Evolutionary conservation across 257 asterid species (phyloP).

Genomic region (Cruciata laevipes): DNA sequence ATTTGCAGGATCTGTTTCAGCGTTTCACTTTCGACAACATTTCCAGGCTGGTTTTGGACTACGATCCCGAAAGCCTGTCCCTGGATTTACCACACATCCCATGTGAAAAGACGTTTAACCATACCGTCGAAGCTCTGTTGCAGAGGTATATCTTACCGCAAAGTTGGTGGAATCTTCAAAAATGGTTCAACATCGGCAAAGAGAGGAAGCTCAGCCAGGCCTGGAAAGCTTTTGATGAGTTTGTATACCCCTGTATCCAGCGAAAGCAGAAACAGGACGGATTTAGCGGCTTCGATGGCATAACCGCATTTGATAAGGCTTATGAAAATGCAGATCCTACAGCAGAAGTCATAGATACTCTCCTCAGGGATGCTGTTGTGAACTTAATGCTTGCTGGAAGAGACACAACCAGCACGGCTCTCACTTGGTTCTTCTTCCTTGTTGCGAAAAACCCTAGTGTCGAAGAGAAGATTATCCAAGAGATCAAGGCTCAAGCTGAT

Average conservation of each 20-base stretch:
- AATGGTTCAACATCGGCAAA: no score
- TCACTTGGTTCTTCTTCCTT: no score
- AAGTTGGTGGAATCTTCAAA: constrained; percentile 9
- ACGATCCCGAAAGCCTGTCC: constrained; percentile 21
- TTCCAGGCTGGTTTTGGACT: constrained; percentile 34
- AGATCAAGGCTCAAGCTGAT: no score
- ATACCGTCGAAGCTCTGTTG: background rate
- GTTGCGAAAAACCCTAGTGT: no score
- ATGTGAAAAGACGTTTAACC: constrained; percentile 4
- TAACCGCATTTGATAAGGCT: constrained; percentile 17
- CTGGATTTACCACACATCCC: constrained; percentile 8
- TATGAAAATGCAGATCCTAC: background rate
- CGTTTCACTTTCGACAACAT: no score
- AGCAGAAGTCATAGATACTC: constrained; percentile 9
- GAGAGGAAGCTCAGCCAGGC: background rate
- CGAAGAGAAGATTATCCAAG: no score
- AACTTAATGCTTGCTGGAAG: constrained; percentile 31
- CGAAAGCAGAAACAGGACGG: background rate
- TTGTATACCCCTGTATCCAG: no score
- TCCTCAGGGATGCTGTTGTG: constrained; percentile 31
- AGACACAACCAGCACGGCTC: no score
- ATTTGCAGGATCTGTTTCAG: constrained; percentile 38
- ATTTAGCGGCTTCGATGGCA: background rate
- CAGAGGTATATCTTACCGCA: constrained; percentile 6
- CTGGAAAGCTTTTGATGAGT: no score